Conservation (phyloP, 23 red algal genomes). For the Cyanidium caldarium region DNA sequence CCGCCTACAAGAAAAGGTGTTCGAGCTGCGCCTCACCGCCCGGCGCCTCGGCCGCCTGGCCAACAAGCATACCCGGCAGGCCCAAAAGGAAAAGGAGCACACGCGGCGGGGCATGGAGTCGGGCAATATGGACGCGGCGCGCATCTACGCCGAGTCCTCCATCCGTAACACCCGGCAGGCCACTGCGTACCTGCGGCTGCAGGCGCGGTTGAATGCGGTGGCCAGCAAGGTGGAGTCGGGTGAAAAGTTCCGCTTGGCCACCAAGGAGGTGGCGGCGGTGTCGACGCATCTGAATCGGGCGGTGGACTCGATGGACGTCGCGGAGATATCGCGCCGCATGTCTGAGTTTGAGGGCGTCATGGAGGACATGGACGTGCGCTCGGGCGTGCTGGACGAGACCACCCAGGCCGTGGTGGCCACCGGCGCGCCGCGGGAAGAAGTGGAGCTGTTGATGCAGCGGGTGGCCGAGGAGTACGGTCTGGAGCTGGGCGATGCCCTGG, state of each 20-base stretch:
- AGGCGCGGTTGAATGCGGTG: slow-evolving; percentile 68
- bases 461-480: slow-evolving; percentile 79
- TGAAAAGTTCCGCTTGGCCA: slow-evolving; percentile 36
- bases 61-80: slow-evolving; percentile 41
- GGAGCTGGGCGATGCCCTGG: slow-evolving; percentile 19
- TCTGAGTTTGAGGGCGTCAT: slow-evolving; percentile 62
- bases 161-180: slow-evolving; percentile 60
- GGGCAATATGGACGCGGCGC: slow-evolving; percentile 71
- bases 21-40: slow-evolving; percentile 86
- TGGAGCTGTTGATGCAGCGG: slow-evolving; percentile 53
- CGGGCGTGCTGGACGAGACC: slow-evolving; percentile 59
- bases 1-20: slow-evolving; percentile 29
- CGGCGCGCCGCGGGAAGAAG: slow-evolving; percentile 59
- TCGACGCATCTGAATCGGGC: slow-evolving; percentile 51
- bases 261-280: slow-evolving; percentile 46
- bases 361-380: slow-evolving; percentile 72
- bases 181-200: slow-evolving; percentile 59
- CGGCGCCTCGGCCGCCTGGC: slow-evolving; percentile 67
- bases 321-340: slow-evolving; percentile 60
- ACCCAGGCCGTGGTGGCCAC: slow-evolving; percentile 45
- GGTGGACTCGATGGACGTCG: slow-evolving; percentile 62
- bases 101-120: slow-evolving; percentile 51
- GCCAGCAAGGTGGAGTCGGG: slow-evolving; percentile 66
- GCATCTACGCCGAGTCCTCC: slow-evolving; percentile 87
- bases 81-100: slow-evolving; percentile 57